phyloP scores from a whole-genome alignment of 768 basidiomycete genomes.

The Podaxis sp. region DNA sequence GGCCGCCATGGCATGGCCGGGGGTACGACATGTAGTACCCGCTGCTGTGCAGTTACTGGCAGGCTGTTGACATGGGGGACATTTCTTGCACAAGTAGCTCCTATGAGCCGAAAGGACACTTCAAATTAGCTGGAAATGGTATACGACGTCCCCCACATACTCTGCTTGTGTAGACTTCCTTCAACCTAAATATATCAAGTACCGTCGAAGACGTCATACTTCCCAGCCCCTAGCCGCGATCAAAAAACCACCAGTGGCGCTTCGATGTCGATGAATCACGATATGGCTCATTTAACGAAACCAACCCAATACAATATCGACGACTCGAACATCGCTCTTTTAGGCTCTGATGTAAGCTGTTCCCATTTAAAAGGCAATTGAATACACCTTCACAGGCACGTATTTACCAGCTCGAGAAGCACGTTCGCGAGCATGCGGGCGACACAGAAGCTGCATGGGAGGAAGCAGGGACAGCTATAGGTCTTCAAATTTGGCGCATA shows the following conservation, averaged over 20 bases:
- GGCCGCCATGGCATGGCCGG: too few relatives aligned
- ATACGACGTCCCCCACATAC: too few relatives aligned
- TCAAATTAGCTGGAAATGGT: too few relatives aligned
- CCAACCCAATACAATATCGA: constrained; percentile 55
- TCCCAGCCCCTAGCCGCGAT: not conserved
- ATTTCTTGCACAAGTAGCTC: too few relatives aligned
- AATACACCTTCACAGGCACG: not conserved
- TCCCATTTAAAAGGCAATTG: not conserved
- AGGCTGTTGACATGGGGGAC: too few relatives aligned
- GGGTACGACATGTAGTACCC: too few relatives aligned
- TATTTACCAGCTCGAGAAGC: constrained; percentile 50
- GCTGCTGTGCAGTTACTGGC: too few relatives aligned
- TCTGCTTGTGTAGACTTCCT: too few relatives aligned
- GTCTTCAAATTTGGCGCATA: constrained; percentile 58
- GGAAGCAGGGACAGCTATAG: constrained; percentile 40
- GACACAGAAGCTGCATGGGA: constrained; percentile 52
- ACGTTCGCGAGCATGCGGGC: constrained; percentile 51
- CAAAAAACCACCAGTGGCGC: not conserved
- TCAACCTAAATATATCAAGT: too few relatives aligned
- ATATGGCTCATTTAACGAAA: constrained; percentile 46
- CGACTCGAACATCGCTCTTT: constrained; percentile 61
- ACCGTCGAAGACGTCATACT: not conserved
- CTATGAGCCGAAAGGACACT: too few relatives aligned
- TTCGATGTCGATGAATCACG: not conserved
- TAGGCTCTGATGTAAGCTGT: constrained; percentile 57